Evolutionary conservation across 345 rosid species (phyloP).

Genomic region (Arabis hirsuta): DNA sequence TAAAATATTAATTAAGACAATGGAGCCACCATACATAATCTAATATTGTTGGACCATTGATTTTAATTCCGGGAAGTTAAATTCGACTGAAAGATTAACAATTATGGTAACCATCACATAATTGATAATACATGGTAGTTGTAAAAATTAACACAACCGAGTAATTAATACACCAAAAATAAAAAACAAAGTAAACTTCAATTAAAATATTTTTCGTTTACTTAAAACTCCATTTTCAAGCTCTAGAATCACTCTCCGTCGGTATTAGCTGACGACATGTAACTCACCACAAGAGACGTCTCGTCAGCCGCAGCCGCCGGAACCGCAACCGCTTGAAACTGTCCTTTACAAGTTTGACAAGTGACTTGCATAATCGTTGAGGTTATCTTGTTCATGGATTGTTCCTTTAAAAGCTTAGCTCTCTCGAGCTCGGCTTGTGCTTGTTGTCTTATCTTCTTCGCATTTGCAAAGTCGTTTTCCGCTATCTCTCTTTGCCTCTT

Average conservation of each 20-base stretch:
- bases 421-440: constrained; percentile 72
- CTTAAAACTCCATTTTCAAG: constrained; percentile 10
- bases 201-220: neutral
- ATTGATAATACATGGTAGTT: constrained; percentile 2
- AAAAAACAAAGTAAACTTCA: constrained; percentile 2
- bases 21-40: neutral
- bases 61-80: neutral
- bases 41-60: constrained; percentile 5
- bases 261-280: constrained; percentile 79
- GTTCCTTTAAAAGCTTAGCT: constrained; percentile 66
- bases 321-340: constrained; percentile 53
- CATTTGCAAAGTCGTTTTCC: constrained; percentile 69
- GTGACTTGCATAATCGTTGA: constrained; percentile 70
- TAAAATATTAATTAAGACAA: neutral
- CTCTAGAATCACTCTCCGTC: constrained; percentile 61
- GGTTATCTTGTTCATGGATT: constrained; percentile 71
- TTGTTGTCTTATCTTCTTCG: constrained; percentile 73
- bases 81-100: constrained; percentile 3
- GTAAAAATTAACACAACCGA: neutral
- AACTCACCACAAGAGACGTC: constrained; percentile 75
- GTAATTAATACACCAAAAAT: constrained; percentile 24
- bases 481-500: constrained; percentile 80
- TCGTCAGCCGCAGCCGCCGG: constrained; percentile 57
- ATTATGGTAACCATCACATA: constrained; percentile 19
- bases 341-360: constrained; percentile 76